Evolutionary conservation across 768 basidiomycete genomes (phyloP).

Genomic region (Amyloporia xantha): DNA sequence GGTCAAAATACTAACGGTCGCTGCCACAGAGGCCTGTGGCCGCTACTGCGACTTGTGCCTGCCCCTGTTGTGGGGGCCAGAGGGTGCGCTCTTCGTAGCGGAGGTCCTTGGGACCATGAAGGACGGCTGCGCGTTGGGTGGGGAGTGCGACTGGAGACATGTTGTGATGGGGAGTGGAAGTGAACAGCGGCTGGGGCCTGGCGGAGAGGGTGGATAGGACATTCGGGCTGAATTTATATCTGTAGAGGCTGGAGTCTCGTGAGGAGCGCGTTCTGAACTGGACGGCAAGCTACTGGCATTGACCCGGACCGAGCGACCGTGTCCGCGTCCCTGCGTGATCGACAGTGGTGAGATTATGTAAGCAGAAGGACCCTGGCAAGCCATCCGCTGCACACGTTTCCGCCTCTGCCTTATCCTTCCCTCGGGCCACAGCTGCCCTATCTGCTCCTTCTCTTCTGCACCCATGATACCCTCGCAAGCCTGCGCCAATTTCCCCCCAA

Average conservation of each 20-base stretch:
- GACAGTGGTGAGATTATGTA: constrained; percentile 9
- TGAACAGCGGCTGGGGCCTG: constrained; percentile 19
- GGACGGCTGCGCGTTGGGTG: constrained; percentile 67
- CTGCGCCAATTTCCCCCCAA: not conserved
- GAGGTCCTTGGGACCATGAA: constrained; percentile 79
- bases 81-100: constrained; percentile 68
- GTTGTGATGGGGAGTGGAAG: no score
- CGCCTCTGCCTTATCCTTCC: not conserved
- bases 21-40: constrained; percentile 90
- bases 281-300: constrained; percentile 1
- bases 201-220: constrained; percentile 14
- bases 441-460: not conserved
- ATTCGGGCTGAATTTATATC: constrained; percentile 15
- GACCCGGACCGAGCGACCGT: constrained; percentile 30
- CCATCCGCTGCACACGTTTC: not conserved
- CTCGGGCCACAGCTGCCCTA: not conserved
- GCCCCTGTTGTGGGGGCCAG: constrained; percentile 63
- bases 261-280: constrained; percentile 21
- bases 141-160: constrained; percentile 46
- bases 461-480: no score
- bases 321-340: constrained; percentile 12
- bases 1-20: constrained; percentile 46
- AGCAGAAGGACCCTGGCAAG: no score
- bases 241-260: constrained; percentile 26
- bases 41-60: constrained; percentile 74